Evolutionary conservation across 73 alveolate species (phyloP), one percentile per base, ranked within the genome.

Genomic region (Paramecium sexaurelia): DNA sequence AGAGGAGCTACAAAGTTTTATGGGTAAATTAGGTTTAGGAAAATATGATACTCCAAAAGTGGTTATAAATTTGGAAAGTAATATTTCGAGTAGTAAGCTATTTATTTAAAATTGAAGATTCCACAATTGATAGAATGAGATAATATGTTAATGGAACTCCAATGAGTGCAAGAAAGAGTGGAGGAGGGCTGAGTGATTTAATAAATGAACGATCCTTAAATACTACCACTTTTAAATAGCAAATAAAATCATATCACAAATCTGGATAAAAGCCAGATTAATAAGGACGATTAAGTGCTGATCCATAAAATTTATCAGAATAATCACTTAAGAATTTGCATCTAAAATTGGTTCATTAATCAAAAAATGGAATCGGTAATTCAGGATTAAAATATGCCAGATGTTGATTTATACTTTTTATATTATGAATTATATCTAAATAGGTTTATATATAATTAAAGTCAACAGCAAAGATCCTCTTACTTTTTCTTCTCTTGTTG

Each of bases 1-100:
- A 13, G 90, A 78, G 11, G 90, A 78, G 19, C 55, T 78, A 13
- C 24, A 78, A 40, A 78, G 73, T 41, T 78, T 78, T 15, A 40
- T 78, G 71, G 90, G 90, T 39, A 40, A 78, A 78, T 7, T 78
- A 20, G 90, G 90, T 22, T 78, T 78, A 41, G 90, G 90, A 8
- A 40, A 78, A 43, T 78, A 78, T 13, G 90, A 78, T 2, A 78
- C 68, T 37, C 68, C 68, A 37, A 78, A 78, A 2, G 90, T 37
- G 11, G 40, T 45, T 11, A 78, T 78, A 7, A 43, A 45, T 78
- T 43, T 78, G 15, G 55, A 37, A 17, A 36, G 57, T 36, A 40
- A 40, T 11, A 33, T 5, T 29, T 24, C 1, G 9, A 40, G 61
- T 45, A 78, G 67, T 51, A 51, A 51, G 67, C 0, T 51, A 51